Base-by-base conservation (phyloP, 1,139 yeast genomes). In the Suhomyces terraborum region DNA sequence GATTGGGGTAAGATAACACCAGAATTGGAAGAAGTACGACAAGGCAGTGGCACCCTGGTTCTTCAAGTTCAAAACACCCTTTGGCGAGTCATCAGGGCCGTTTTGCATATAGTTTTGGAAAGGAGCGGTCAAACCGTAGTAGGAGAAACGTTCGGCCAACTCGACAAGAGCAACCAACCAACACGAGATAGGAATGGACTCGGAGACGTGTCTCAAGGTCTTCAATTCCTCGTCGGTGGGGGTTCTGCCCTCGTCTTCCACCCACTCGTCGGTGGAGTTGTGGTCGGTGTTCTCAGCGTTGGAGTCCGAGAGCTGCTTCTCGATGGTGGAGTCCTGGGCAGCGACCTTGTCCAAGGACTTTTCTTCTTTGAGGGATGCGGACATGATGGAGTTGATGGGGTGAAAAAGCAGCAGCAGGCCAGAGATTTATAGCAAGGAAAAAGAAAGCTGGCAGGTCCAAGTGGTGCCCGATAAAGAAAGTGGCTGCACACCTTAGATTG, bases 1-100 rank as follows among this genome's bases (percentile, higher is more conserved):
- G 44, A 87, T 73, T 26, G 95, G 95, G 35, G 93, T 83, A 36
- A 85, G 73, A 59, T 87, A 87, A 59, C 91, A 84, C 85, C 89
- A 82, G 58, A 87, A 86, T 58, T 84, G 88, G 73, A 85, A 81
- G 55, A 85, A 80, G 59, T 84, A 80, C 12, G 88, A 79, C 48
- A 87, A 73, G 20, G 88, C 93, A 37, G 88, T 81, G 25, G 95
- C 89, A 53, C 83, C 80, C 47, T 72, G 73, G 42, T 79, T 73
- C 36, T 84, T 81, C 51, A 83, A 71, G 32, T 74, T 75, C 49
- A 86, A 73, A 12, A 81, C 79, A 59, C 95, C 94, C 22, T 69
- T 66, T 32, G 79, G 80, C 34, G 67, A 66, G 43, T 66, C 73
- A 40, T 59, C 46, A 17, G 75, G 75, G 23, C 64, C 59, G 47